phyloP scores from a whole-genome alignment of 441 rosid species.

The Pelargonium fulgidum region DNA sequence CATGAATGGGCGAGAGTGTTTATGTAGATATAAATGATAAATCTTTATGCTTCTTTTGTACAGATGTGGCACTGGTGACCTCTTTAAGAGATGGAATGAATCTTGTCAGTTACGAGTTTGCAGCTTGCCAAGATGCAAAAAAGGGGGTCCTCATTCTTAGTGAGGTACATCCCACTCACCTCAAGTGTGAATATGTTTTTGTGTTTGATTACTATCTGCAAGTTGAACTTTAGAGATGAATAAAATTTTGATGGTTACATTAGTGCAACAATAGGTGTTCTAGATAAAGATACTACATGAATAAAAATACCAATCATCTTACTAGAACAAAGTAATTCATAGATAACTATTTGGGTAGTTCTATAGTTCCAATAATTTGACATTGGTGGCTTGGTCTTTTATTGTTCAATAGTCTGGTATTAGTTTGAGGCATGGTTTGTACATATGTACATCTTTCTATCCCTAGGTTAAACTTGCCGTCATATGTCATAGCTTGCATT shows the following conservation, averaged over 20 bases:
- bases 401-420: background rate
- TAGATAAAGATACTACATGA: background rate
- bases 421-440: background rate
- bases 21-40: background rate
- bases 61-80: constrained; percentile 97
- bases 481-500: background rate
- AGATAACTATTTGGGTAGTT: background rate
- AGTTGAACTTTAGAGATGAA: background rate
- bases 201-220: background rate
- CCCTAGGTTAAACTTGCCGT: too few species aligned
- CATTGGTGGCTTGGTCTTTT: background rate
- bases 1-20: background rate
- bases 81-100: constrained; percentile 99
- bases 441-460: too few species aligned
- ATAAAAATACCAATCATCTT: background rate
- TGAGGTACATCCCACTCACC: constrained; percentile 51
- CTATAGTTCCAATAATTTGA: background rate
- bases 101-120: constrained; percentile 97
- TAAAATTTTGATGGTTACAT: background rate
- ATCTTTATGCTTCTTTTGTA: constrained; percentile 8
- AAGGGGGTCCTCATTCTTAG: constrained; percentile 99
- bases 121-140: constrained; percentile 94
- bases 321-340: background rate
- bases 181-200: constrained; percentile 10
- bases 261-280: background rate